A percentile compares a stretch with the other conserved stretches of the same genome.
phyloP scores from a whole-genome alignment of 2,329 filamentous ascomycete genomes.

The Cercospora berteroae region DNA sequence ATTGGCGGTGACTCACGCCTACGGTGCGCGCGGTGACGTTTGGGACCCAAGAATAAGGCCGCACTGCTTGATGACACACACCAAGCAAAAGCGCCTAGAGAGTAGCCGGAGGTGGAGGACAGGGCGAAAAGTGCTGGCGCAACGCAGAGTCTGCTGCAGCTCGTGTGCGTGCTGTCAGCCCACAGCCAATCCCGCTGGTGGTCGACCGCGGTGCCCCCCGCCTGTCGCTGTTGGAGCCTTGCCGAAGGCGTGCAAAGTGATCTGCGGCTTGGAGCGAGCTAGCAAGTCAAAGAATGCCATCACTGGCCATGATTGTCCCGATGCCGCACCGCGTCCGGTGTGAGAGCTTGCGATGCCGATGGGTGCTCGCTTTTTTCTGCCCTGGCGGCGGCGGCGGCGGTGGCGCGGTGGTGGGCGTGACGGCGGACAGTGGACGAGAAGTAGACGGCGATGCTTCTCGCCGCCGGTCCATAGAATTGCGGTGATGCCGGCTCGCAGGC shows the following conservation, averaged over 20 bases:
- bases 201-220: slow-evolving; percentile 1
- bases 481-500: background rate
- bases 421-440: background rate
- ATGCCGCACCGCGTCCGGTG: slow-evolving; percentile 1
- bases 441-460: background rate
- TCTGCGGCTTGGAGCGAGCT: slow-evolving; percentile 11
- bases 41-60: background rate
- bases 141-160: slow-evolving; percentile 3
- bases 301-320: slow-evolving; percentile 7
- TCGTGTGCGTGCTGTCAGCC: background rate
- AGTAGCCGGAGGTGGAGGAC: background rate
- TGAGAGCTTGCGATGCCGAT: background rate
- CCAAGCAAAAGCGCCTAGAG: background rate
- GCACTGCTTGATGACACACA: slow-evolving; percentile 4
- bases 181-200: slow-evolving; percentile 12
- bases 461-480: background rate
- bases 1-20: slow-evolving; percentile 19
- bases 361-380: slow-evolving; percentile 2
- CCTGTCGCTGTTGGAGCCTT: background rate
- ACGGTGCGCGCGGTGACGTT: slow-evolving; percentile 14
- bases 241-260: slow-evolving; percentile 7
- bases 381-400: background rate
- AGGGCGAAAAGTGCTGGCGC: background rate
- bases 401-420: background rate
- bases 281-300: slow-evolving; percentile 8